Conservation (phyloP, 768 basidiomycete genomes). For the Russula sp. region DNA sequence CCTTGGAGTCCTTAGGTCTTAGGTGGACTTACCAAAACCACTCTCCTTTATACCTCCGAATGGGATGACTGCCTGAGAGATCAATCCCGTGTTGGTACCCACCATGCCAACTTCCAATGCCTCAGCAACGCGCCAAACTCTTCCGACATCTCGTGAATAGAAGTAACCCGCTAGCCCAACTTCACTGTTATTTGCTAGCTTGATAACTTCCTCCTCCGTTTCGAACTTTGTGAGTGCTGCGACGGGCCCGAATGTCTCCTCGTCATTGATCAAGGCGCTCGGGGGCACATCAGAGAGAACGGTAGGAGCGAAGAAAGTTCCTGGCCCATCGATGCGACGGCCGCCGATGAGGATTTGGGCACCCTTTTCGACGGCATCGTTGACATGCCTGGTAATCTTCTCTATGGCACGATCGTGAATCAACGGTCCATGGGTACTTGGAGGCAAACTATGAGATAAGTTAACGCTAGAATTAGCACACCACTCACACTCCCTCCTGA, state of each 20-base stretch:
- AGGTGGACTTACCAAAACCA: conserved; percentile 46
- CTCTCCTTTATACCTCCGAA: conserved; percentile 93
- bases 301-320: conserved; percentile 80
- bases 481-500: conserved; percentile 62
- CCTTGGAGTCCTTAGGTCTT: conserved; percentile 23
- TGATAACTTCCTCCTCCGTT: conserved; percentile 89
- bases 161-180: conserved; percentile 94
- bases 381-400: conserved; percentile 82
- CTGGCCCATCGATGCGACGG: conserved; percentile 49
- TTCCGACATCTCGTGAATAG: conserved; percentile 78
- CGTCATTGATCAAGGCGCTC: conserved; percentile 57
- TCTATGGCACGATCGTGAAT: conserved; percentile 82
- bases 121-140: conserved; percentile 94
- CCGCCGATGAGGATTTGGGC: conserved; percentile 92
- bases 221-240: conserved; percentile 86
- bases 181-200: conserved; percentile 74
- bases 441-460: neutral
- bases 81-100: conserved; percentile 72
- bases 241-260: conserved; percentile 95
- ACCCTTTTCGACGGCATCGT: conserved; percentile 80
- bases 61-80: conserved; percentile 75
- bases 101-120: conserved; percentile 93
- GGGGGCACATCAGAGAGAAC: conserved; percentile 79
- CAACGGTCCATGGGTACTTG: conserved; percentile 88
- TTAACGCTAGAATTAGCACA: neutral